Evolutionary conservation across 768 basidiomycete genomes (phyloP).

Genomic region (Trametes meyenii): DNA sequence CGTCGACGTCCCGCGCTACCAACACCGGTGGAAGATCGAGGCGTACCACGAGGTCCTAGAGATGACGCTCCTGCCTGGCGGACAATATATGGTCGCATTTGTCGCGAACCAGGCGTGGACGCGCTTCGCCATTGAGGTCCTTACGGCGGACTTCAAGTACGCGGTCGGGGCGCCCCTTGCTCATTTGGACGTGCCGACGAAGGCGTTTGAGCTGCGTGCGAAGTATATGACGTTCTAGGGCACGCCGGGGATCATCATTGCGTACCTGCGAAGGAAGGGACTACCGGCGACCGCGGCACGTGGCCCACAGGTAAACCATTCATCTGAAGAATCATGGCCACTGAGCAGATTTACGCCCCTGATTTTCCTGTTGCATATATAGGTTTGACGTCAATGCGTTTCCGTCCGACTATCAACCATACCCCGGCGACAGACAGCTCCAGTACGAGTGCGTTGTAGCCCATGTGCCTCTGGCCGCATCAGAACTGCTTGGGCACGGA

Average conservation of each 20-base stretch:
- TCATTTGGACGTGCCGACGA: conserved; percentile 48
- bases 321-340: no score
- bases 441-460: conserved; percentile 49
- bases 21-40: conserved; percentile 32
- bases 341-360: background rate
- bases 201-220: conserved; percentile 61
- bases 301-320: background rate
- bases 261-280: conserved; percentile 52
- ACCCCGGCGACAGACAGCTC: conserved; percentile 43
- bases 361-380: background rate
- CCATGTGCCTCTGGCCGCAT: conserved; percentile 42
- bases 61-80: conserved; percentile 66
- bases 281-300: background rate
- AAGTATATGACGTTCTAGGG: conserved; percentile 50
- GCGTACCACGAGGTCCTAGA: conserved; percentile 45
- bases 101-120: conserved; percentile 42
- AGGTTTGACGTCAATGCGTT: conserved; percentile 40
- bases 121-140: conserved; percentile 52
- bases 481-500: conserved; percentile 51
- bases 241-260: conserved; percentile 51
- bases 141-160: conserved; percentile 55
- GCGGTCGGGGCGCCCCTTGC: conserved; percentile 42
- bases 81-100: conserved; percentile 68
- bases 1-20: conserved; percentile 38
- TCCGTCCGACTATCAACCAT: conserved; percentile 39